These are phyloP conservation scores for Heimioporus sp. DNA, from an alignment of 768 basidiomycete species.

Conservation along the genomic window DNA sequence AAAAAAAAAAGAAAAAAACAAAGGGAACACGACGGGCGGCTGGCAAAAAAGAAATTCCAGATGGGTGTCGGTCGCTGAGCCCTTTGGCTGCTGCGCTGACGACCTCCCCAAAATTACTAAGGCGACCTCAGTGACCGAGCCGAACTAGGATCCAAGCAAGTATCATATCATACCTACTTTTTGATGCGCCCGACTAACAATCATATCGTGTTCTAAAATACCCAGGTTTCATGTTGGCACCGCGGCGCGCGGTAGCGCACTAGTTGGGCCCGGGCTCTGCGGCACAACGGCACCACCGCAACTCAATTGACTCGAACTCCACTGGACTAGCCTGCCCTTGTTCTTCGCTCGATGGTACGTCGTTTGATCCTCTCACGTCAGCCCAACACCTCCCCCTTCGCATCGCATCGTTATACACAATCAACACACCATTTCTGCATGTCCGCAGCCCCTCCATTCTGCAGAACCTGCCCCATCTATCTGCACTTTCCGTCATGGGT, in stretches of 20 bases:
- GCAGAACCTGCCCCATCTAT: not conserved
- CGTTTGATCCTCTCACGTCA: constrained; percentile 12
- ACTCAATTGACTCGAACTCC: not conserved
- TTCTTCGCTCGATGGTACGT: not conserved
- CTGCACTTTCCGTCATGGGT: not conserved
- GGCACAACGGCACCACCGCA: not conserved
- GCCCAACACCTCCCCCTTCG: not conserved
- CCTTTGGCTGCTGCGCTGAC: constrained; percentile 24
- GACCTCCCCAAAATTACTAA: constrained; percentile 5
- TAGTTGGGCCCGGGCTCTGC: too few relatives aligned
- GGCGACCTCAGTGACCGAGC: not conserved
- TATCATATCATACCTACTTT: not conserved
- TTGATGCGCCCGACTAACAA: not conserved
- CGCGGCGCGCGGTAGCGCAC: too few relatives aligned
- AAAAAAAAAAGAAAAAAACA: constrained; percentile 6
- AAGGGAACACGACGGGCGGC: not conserved
- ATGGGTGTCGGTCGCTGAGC: constrained; percentile 19
- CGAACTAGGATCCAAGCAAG: constrained; percentile 7
- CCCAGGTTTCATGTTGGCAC: not conserved
- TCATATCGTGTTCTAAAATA: not conserved
- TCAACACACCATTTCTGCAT: constrained; percentile 23
- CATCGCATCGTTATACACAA: constrained; percentile 10
- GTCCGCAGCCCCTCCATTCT: constrained; percentile 7
- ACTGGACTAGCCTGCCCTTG: too few relatives aligned
- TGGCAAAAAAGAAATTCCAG: not conserved